Conservation (phyloP, 2,329 filamentous ascomycete species). For the Diaporthe australafricana region DNA sequence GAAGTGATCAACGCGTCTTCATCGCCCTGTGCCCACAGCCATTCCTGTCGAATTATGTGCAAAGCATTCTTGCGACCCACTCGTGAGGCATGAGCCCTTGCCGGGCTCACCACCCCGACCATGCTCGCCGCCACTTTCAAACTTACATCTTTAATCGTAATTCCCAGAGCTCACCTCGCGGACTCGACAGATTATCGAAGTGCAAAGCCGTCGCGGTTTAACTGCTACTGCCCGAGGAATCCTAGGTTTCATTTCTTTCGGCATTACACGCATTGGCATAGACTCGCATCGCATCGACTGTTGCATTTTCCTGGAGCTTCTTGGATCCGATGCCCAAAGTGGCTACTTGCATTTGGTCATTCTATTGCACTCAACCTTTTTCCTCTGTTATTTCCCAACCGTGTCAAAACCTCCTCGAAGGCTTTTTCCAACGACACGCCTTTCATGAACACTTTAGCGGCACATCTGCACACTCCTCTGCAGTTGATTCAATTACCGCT, state of each 20-base stretch:
- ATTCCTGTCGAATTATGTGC: not conserved
- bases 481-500: constrained; percentile 14
- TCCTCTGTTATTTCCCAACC: constrained; percentile 27
- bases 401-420: constrained; percentile 16
- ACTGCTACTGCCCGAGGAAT: constrained; percentile 34
- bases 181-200: constrained; percentile 28
- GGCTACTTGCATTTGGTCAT: constrained; percentile 37
- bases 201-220: constrained; percentile 20
- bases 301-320: constrained; percentile 41
- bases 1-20: constrained; percentile 41
- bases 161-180: constrained; percentile 31
- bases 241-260: constrained; percentile 39
- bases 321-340: constrained; percentile 42
- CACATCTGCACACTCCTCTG: constrained; percentile 26
- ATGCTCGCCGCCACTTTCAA: constrained; percentile 30
- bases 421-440: constrained; percentile 19
- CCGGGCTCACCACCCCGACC: constrained; percentile 9
- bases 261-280: constrained; percentile 47
- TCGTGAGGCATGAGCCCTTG: not conserved
- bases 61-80: not conserved
- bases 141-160: constrained; percentile 36
- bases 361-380: constrained; percentile 16
- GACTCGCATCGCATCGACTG: constrained; percentile 41
- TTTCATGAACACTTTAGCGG: constrained; percentile 11
- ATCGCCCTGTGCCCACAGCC: constrained; percentile 20